phyloP scores from a whole-genome alignment of 805 yeast species.

The Pichia kluyveri region DNA sequence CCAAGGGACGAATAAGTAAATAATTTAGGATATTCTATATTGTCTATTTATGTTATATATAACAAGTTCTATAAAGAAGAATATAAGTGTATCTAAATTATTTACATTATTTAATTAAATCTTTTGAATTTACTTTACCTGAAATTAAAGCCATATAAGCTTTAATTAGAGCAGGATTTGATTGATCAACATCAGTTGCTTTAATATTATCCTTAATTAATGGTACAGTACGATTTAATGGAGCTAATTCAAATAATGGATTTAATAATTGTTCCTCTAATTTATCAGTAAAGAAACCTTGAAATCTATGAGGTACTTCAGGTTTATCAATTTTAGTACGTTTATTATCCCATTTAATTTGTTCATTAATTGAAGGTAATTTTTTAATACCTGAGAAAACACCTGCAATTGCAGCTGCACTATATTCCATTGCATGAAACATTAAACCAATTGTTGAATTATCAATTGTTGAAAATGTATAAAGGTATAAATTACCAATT shows the following conservation, averaged over 20 bases:
- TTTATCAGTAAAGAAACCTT: conserved; percentile 9
- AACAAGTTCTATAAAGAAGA: background rate
- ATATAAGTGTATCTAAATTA: too few relatives aligned
- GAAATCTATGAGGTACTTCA: conserved; percentile 11
- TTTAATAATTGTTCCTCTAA: conserved; percentile 10
- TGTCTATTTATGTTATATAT: background rate
- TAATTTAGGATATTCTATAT: background rate
- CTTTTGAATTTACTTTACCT: conserved; percentile 5
- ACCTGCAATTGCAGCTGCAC: conserved; percentile 51
- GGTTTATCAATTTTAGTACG: conserved; percentile 10
- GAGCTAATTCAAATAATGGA: conserved; percentile 11
- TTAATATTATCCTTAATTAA: conserved; percentile 4
- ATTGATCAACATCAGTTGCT: conserved; percentile 9
- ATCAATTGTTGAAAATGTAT: conserved; percentile 33
- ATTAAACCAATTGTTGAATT: conserved; percentile 36
- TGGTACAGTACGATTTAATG: conserved; percentile 12
- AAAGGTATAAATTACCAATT: conserved; percentile 18
- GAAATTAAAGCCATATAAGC: conserved; percentile 7
- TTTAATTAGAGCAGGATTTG: conserved; percentile 7
- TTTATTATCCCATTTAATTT: conserved; percentile 23
- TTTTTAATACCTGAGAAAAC: conserved; percentile 36
- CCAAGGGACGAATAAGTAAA: background rate
- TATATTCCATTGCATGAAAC: conserved; percentile 42
- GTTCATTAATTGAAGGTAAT: conserved; percentile 34
- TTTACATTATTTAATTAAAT: conserved; percentile 2